Base-by-base conservation (phyloP, 2,329 filamentous ascomycete genomes). In the Trichocomaceae sp. region DNA sequence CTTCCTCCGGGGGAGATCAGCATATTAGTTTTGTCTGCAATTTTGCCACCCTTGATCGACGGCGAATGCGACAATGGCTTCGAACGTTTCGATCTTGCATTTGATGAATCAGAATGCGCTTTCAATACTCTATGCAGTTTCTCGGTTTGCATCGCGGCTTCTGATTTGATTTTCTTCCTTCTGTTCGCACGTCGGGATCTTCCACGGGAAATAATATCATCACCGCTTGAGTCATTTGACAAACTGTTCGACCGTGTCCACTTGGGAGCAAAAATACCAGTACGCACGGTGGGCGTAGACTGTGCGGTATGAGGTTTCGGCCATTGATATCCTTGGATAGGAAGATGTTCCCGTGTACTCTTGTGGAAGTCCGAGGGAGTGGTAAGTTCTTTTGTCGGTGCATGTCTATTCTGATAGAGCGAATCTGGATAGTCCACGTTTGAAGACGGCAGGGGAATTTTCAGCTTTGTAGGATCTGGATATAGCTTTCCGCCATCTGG, bases 401-500 rank as follows among this genome's bases (percentile, higher is more conserved):
- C 9, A 33, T 8, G 13, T 37, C 26, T 33, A 26, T 31, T 45
- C 3, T 46, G 15, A 22, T 48, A 35, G 22, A 29, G 7, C 12
- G 51, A 17, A 13, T 49, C 26, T 5, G n/a, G 2, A 10, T 57
- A 59, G 29, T 45, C 57, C 22, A 52, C 54, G 55, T 58, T 47
- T 63, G n/a, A 61, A 39, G 15, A 63, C 64, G 58, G 55, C 22
- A 57, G 41, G 23, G 47, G 57, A 58, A 64, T 64, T 41, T 61
- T 64, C 47, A 65, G 58, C 59, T 69, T 57, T 23, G 57, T 54
- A 19, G 63, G 39, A 55, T 68, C 61, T 52, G 66, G 65, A 55
- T 74, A 95, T 13, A 96, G 82, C 55, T 81, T 85, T 47, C 82
- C 80, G 64, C 90, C 90, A 63, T 88, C 77, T 13, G 84, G 83